Evolutionary conservation across 2,329 filamentous ascomycete genomes (phyloP).

Genomic region (Venturiaceae sp.): DNA sequence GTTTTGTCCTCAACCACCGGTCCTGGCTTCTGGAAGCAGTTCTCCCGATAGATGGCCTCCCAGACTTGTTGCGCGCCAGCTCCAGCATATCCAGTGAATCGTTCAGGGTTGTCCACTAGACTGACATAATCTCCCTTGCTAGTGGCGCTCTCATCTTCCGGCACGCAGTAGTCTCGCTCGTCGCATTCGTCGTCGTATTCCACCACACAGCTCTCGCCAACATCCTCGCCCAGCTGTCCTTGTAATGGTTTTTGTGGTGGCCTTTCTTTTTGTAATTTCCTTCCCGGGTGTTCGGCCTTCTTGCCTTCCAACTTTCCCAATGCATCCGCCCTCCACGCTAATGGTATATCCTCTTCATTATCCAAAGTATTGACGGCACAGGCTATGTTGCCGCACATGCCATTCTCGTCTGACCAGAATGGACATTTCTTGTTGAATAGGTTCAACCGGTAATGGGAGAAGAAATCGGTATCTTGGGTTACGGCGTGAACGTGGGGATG

Average conservation of each 20-base stretch:
- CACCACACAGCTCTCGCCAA: conserved; percentile 91
- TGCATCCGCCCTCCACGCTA: conserved; percentile 84
- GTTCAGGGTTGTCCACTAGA: conserved; percentile 83
- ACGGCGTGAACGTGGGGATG: conserved; percentile 71
- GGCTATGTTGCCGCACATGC: conserved; percentile 93
- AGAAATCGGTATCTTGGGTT: conserved; percentile 87
- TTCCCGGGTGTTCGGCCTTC: conserved; percentile 78
- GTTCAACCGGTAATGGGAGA: conserved; percentile 93
- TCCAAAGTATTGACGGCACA: conserved; percentile 94
- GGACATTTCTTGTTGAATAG: conserved; percentile 91
- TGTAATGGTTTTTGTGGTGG: conserved; percentile 57
- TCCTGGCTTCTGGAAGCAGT: conserved; percentile 64
- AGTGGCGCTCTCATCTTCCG: conserved; percentile 79
- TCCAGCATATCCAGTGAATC: conserved; percentile 90
- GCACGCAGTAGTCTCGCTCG: conserved; percentile 91
- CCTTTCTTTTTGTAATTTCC: conserved; percentile 59
- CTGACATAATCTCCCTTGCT: conserved; percentile 95
- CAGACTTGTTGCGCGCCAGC: conserved; percentile 81
- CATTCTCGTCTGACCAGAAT: conserved; percentile 89
- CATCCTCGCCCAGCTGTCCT: conserved; percentile 72
- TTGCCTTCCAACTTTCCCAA: conserved; percentile 88
- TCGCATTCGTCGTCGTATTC: conserved; percentile 98
- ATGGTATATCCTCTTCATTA: conserved; percentile 87
- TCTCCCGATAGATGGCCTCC: conserved; percentile 94
- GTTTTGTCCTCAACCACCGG: conserved; percentile 25